These are phyloP conservation scores for Pestalotiopsis fici DNA, from an alignment of 2,329 filamentous ascomycete species.

Conservation along the genomic window DNA sequence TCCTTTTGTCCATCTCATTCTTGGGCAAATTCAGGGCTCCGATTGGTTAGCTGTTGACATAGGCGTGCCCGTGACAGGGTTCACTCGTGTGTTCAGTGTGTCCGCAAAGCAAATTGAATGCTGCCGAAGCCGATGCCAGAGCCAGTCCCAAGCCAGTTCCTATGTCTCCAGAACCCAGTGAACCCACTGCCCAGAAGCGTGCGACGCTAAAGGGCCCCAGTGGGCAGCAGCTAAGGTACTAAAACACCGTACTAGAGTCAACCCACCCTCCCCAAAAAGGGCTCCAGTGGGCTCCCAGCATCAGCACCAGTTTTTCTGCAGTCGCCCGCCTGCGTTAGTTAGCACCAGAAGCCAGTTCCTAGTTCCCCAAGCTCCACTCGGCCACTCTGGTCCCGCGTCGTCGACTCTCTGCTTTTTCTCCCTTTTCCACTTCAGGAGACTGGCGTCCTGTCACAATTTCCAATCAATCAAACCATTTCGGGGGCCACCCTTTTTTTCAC, in stretches of 20 bases:
- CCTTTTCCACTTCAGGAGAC: constrained; percentile 12
- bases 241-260: not conserved
- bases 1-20: not conserved
- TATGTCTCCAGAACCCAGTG: not conserved
- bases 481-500: constrained; percentile 30
- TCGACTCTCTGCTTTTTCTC: not conserved
- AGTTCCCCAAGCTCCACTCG: not conserved
- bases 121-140: not conserved
- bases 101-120: not conserved
- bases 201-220: not conserved
- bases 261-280: not conserved
- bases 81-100: not conserved
- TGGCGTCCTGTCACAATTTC: constrained; percentile 28
- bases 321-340: not conserved
- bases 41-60: not conserved
- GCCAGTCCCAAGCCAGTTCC: not conserved
- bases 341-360: not conserved
- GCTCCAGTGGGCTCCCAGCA: not conserved
- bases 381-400: not conserved
- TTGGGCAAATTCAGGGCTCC: not conserved
- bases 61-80: not conserved
- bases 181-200: not conserved
- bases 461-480: constrained; percentile 2
- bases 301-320: not conserved
- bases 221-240: not conserved